Base-by-base conservation (phyloP, 2,329 filamentous ascomycete genomes). In the Sporothrix protearum region DNA sequence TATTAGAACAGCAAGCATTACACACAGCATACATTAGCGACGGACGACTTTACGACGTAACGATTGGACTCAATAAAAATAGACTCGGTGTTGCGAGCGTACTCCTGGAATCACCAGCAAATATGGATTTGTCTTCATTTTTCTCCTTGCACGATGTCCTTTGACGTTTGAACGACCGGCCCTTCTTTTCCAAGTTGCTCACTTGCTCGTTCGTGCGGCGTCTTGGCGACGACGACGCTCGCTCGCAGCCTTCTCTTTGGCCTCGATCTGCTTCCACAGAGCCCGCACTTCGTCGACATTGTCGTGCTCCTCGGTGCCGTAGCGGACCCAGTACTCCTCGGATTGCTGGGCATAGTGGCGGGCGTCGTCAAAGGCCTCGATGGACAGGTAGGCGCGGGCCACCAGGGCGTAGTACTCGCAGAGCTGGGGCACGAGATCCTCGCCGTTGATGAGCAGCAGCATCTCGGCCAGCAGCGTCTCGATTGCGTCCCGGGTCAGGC, bases 351-450 rank as follows among this genome's bases (percentile, higher is more conserved):
- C 49, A 25, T 72, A 70, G 47, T 71, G 45, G 16, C 71, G 64
- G n/a, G 71, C 71, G 16, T 61, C 67, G 9, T 68, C 67, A 45
- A 47, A 63, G 39, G 68, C 53, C n/a, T 71, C 69, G 5, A 72
- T 64, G 33, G 30, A 53, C 36, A 73, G 30, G 68, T 76, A 78
- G 10, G 76, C 77, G 6, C 73, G 73, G 5, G 77, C 76, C 30
- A 77, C 73, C 4, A 75, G 71, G 64, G 73, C 71, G 53, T 77
- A 75, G 72, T 76, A 78, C 71, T 76, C 75, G 57, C 77, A 76
- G 49, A 78, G 72, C 73, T 78, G 77, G 12, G 76, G 75, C 39
- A 73, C 70, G 9, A 78, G 74, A 51, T 76, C 72, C 70, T 78
- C 77, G 28, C 68, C n/a, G 16, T 75, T 73, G 28, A 78, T 73